phyloP scores from a whole-genome alignment of 2,329 filamentous ascomycete genomes.

The Coniochaeta sp. region DNA sequence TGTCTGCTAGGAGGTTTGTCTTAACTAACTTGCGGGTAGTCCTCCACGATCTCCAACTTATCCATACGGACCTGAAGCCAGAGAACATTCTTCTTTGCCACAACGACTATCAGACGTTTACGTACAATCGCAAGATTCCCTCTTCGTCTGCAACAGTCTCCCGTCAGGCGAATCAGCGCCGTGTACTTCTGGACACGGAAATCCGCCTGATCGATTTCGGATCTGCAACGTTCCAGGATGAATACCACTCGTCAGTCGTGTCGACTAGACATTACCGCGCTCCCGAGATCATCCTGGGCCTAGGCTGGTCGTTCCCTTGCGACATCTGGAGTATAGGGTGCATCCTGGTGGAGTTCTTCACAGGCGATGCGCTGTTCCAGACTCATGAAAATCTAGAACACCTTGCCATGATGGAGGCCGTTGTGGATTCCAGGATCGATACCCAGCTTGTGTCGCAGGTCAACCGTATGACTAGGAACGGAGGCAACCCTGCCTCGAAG shows the following conservation, averaged over 20 bases:
- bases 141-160: conserved; percentile 55
- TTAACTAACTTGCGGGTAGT: conserved; percentile 45
- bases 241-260: conserved; percentile 65
- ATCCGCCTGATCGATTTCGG: conserved; percentile 66
- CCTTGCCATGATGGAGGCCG: conserved; percentile 68
- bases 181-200: conserved; percentile 60
- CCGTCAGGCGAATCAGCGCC: conserved; percentile 55
- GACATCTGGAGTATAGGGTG: conserved; percentile 71
- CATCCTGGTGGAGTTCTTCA: conserved; percentile 66
- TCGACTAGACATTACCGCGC: conserved; percentile 64
- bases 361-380: conserved; percentile 63
- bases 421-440: conserved; percentile 53
- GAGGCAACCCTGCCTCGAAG: conserved; percentile 57
- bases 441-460: conserved; percentile 48
- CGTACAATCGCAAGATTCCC: conserved; percentile 62
- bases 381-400: conserved; percentile 68
- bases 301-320: conserved; percentile 65
- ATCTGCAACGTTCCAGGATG: conserved; percentile 64
- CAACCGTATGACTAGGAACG: conserved; percentile 48
- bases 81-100: conserved; percentile 64
- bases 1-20: background rate
- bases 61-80: conserved; percentile 76
- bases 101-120: conserved; percentile 60
- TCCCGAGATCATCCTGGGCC: conserved; percentile 62
- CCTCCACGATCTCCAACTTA: conserved; percentile 91